Evolutionary conservation across 345 rosid species (phyloP), one percentile per base, ranked within the genome.

Genomic region (Eucalyptus globulus): DNA sequence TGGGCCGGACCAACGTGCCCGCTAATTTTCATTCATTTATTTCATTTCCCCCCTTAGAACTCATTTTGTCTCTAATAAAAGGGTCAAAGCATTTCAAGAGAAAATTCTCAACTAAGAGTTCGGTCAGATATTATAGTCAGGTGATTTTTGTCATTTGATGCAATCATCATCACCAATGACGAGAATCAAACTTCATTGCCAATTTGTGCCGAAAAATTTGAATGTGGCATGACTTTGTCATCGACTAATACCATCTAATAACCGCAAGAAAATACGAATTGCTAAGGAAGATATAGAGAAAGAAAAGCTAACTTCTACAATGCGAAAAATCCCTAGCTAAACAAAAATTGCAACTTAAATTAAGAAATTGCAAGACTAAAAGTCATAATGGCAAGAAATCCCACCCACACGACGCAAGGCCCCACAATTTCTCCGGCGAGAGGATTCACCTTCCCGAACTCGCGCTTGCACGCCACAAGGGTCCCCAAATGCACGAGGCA

Each of bases 331-430:
- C 87, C 34, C 87, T 14, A 49, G 27, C 49, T 86, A 3, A 86
- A 86, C 14, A 9, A 34, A 31, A 24, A 21, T 51, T 51, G 62
- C 11, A 16, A 53, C 53, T 43, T 49, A 10, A 50, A 17, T 56
- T 53, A 86, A 24, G 62, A 43, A 86, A 51, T 86, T 2, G 87
- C 47, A 8, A 91, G 91, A 87, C 87, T 87, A 22, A 86, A 92
- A 29, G 88, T 94, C 51, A 91, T 87, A 2, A 92, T 2, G 16
- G 90, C 86, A 9, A 94, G 89, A 87, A 89, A 93, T 9, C 86
- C 93, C 34, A 88, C 91, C 95, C 93, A 92, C 3, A 87, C 88
- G 85, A 88, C 89, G 60, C 94, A 94, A 31, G 93, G 92, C 87
- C 87, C 87, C 37, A 92, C 94, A 14, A 93, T 83, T 27, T 86